phyloP scores from a whole-genome alignment of 2,329 filamentous ascomycete species.

The Pseudogymnoascus pannorum region DNA sequence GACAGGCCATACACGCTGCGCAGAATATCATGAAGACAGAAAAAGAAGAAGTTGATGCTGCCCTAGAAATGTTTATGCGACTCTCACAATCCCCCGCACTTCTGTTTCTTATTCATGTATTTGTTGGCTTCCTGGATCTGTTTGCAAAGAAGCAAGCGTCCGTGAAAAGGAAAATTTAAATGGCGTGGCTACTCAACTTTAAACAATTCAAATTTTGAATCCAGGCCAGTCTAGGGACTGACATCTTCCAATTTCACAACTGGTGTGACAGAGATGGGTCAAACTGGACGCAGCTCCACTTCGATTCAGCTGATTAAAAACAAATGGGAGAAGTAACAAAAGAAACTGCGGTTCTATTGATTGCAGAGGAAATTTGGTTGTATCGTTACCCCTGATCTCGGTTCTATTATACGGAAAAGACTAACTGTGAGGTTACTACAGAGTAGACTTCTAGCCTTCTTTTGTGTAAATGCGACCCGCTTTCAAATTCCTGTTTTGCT shows the following conservation, averaged over 20 bases:
- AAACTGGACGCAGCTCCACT: slow-evolving; percentile 31
- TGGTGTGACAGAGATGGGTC: slow-evolving; percentile 37
- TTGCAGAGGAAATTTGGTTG: background rate
- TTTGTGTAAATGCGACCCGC: no score
- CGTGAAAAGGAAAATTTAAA: background rate
- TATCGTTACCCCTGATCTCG: background rate
- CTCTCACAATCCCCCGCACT: background rate
- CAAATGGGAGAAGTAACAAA: background rate
- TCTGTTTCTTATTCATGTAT: background rate
- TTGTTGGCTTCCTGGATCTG: background rate
- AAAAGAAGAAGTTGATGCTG: background rate
- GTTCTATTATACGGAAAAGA: no score
- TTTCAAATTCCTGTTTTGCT: no score
- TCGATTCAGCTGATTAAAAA: slow-evolving; percentile 35
- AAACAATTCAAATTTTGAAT: background rate
- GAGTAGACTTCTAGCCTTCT: no score
- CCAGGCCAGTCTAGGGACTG: slow-evolving; percentile 18
- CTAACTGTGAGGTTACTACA: no score
- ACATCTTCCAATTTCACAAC: slow-evolving; percentile 40
- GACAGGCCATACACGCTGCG: background rate
- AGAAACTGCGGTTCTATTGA: background rate
- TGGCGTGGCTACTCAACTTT: background rate
- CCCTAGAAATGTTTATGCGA: background rate
- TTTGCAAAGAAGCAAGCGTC: background rate
- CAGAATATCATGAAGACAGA: background rate